These are phyloP conservation scores for Sporothrix phasma DNA, from an alignment of 2,329 filamentous ascomycete species.

Conservation along the genomic window DNA sequence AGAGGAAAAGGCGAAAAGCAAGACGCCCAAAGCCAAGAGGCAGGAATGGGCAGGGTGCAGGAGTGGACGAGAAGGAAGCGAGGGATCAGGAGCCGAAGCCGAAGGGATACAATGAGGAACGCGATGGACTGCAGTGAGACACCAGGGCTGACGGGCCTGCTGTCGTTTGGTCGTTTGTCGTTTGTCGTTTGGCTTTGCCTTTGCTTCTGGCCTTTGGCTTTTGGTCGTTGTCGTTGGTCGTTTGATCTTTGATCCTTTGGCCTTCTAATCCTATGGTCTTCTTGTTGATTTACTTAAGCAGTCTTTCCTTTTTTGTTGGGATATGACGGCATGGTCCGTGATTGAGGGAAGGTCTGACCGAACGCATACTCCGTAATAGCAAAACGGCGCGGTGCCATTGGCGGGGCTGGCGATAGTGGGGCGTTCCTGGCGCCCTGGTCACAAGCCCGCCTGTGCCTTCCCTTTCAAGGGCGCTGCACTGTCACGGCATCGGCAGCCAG, in stretches of 20 bases:
- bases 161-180: too few relatives aligned
- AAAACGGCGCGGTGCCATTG: conserved; percentile 4
- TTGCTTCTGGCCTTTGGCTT: too few relatives aligned
- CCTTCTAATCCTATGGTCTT: too few relatives aligned
- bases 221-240: too few relatives aligned
- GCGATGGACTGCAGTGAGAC: neutral
- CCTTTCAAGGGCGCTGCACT: neutral
- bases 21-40: neutral
- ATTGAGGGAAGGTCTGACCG: conserved; percentile 2
- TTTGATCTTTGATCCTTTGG: too few relatives aligned
- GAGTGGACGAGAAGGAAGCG: neutral
- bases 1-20: neutral
- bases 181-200: too few relatives aligned
- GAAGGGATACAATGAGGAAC: neutral
- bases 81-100: neutral
- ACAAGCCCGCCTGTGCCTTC: neutral
- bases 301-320: conserved; percentile 15
- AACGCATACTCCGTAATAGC: conserved; percentile 13
- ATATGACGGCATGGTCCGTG: conserved; percentile 12
- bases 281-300: too few relatives aligned
- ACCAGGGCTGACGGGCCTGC: neutral
- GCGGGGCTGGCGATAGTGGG: neutral
- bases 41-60: neutral
- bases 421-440: neutral
- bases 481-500: neutral